Percentiles rank a stretch among this genome's conserved stretches.
phyloP scores from a whole-genome alignment of 2,329 filamentous ascomycete genomes.

The Phialophora macrospora region DNA sequence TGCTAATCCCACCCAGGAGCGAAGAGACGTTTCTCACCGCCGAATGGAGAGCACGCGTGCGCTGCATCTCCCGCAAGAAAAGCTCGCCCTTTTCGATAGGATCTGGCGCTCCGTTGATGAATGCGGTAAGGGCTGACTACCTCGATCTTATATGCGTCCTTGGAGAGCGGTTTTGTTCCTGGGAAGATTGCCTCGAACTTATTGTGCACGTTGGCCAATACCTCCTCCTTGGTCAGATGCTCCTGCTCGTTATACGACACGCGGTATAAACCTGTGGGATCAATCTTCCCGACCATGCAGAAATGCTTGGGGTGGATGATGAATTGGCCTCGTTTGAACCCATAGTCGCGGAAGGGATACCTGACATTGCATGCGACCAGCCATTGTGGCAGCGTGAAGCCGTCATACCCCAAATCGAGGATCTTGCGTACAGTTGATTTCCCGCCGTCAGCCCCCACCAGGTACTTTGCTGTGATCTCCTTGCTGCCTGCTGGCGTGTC shows the following conservation, averaged over 20 bases:
- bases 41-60: slow-evolving; percentile 57
- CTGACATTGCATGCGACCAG: slow-evolving; percentile 38
- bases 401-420: slow-evolving; percentile 39
- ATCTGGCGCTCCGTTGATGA: slow-evolving; percentile 64
- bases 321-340: slow-evolving; percentile 50
- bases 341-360: slow-evolving; percentile 42
- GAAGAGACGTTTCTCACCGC: slow-evolving; percentile 45
- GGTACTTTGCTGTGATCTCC: slow-evolving; percentile 53
- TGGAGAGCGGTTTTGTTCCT: slow-evolving; percentile 58
- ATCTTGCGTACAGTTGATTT: slow-evolving; percentile 46
- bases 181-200: slow-evolving; percentile 65
- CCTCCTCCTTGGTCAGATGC: slow-evolving; percentile 60
- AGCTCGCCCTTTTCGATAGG: slow-evolving; percentile 62
- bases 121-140: slow-evolving; percentile 65
- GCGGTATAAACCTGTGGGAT: slow-evolving; percentile 63
- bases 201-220: slow-evolving; percentile 57
- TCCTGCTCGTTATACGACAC: slow-evolving; percentile 66
- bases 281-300: slow-evolving; percentile 66
- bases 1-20: not conserved
- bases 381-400: slow-evolving; percentile 44
- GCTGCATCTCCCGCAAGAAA: slow-evolving; percentile 66
- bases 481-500: slow-evolving; percentile 15
- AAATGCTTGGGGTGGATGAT: slow-evolving; percentile 66
- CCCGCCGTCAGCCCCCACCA: slow-evolving; percentile 52
- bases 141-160: slow-evolving; percentile 59